These are phyloP conservation scores for Candida fluviatilis DNA, from an alignment of 805 yeast species.

Conservation along the genomic window DNA sequence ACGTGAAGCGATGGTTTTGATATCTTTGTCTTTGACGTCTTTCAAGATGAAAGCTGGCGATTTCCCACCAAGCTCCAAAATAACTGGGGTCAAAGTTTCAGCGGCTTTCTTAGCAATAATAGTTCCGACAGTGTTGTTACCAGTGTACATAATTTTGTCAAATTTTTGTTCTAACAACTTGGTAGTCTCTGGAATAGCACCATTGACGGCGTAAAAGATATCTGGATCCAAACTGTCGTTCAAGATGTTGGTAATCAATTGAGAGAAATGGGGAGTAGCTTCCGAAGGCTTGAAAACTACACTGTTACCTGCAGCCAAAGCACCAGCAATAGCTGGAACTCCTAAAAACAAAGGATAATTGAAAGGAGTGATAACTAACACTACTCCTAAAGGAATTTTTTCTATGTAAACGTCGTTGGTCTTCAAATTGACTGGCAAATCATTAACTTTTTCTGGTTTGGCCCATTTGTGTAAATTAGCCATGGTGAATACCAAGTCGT, in stretches of 20 bases:
- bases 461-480: conserved; percentile 58
- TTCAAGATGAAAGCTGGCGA: conserved; percentile 74
- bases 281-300: conserved; percentile 79
- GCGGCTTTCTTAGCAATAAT: conserved; percentile 80
- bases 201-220: conserved; percentile 63
- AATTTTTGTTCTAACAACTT: conserved; percentile 56
- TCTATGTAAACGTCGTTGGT: conserved; percentile 30
- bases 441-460: conserved; percentile 42
- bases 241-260: conserved; percentile 53
- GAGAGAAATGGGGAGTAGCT: conserved; percentile 57
- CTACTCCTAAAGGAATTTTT: conserved; percentile 53
- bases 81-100: conserved; percentile 73
- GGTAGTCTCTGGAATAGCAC: conserved; percentile 64
- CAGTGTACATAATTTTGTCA: conserved; percentile 86
- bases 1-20: conserved; percentile 50
- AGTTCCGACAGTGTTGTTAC: conserved; percentile 71
- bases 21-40: conserved; percentile 39
- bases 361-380: conserved; percentile 73
- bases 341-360: conserved; percentile 72
- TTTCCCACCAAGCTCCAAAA: conserved; percentile 89
- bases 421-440: conserved; percentile 31
- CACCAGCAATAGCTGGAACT: conserved; percentile 66
- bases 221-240: conserved; percentile 49
- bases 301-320: conserved; percentile 81
- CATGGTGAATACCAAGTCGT: conserved; percentile 59